Evolutionary conservation across 345 rosid genomes (phyloP).

Genomic region (Hypericum androsaemum): DNA sequence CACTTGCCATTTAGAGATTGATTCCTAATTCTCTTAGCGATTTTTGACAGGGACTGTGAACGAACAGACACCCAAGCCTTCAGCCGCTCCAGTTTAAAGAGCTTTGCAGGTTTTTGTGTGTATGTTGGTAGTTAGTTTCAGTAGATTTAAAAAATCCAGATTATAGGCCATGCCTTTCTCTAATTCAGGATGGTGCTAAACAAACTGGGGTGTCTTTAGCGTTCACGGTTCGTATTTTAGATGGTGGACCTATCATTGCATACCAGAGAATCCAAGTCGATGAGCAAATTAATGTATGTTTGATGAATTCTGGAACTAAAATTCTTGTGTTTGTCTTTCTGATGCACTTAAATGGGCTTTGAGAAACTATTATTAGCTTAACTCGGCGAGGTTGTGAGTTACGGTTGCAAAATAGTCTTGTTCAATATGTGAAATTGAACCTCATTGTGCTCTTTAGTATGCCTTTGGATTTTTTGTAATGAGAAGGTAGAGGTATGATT

Average conservation of each 20-base stretch:
- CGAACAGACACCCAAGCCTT: constrained; percentile 89
- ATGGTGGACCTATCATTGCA: constrained; percentile 92
- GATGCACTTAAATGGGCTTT: too few relatives aligned
- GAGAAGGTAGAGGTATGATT: too few relatives aligned
- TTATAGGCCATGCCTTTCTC: constrained; percentile 10
- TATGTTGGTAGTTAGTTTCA: background rate
- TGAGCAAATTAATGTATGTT: constrained; percentile 66
- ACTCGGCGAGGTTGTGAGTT: too few relatives aligned
- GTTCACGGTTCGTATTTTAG: constrained; percentile 69
- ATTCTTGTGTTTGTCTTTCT: too few relatives aligned
- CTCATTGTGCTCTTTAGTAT: too few relatives aligned
- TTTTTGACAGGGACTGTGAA: constrained; percentile 71
- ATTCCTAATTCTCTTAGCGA: background rate
- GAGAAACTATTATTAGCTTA: too few relatives aligned
- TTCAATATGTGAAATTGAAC: too few relatives aligned
- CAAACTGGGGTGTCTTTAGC: constrained; percentile 93
- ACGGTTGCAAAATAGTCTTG: too few relatives aligned
- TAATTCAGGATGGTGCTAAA: constrained; percentile 67
- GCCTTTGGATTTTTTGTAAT: too few relatives aligned
- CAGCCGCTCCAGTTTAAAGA: constrained; percentile 82
- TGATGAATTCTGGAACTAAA: background rate
- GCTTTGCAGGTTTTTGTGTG: constrained; percentile 51
- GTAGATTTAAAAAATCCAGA: background rate
- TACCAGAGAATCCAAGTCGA: constrained; percentile 43
- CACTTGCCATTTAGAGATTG: too few relatives aligned